A percentile compares a stretch with the other conserved stretches of the same genome.
Evolutionary conservation across 257 asterid genomes (phyloP).

Genomic region (Scutellaria galericulata): DNA sequence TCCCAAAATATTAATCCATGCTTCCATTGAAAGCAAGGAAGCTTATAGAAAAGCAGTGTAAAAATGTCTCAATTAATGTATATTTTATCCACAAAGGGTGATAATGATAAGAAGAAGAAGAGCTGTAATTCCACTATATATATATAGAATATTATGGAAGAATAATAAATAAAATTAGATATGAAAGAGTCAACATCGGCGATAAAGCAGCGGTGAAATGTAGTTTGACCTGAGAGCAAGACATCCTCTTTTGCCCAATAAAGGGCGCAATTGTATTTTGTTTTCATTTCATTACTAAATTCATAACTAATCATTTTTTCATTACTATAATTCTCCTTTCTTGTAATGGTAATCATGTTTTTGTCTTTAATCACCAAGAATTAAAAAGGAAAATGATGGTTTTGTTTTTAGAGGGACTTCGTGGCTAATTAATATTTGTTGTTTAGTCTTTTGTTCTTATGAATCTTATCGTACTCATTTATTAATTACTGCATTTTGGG

Average conservation of each 20-base stretch:
- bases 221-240: slow-evolving; percentile 35
- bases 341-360: slow-evolving; percentile 13
- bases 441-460: background rate
- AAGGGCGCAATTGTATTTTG: slow-evolving; percentile 23
- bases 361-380: background rate
- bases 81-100: background rate
- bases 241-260: slow-evolving; percentile 30
- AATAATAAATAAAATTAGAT: background rate
- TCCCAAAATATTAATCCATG: slow-evolving; percentile 6
- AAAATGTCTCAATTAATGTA: background rate
- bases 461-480: background rate
- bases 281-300: background rate
- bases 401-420: slow-evolving; percentile 5
- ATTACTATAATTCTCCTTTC: slow-evolving; percentile 9
- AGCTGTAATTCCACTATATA: slow-evolving; percentile 29
- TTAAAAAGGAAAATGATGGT: background rate
- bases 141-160: no score
- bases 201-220: slow-evolving; percentile 32
- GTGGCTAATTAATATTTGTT: background rate
- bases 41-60: background rate
- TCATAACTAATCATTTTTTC: slow-evolving; percentile 25
- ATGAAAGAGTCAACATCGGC: slow-evolving; percentile 37
- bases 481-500: slow-evolving; percentile 20
- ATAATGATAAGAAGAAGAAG: background rate
- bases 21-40: slow-evolving; percentile 29